Conservation (phyloP, 192 early-diverging fungal genomes). For the Backusella sp. region DNA sequence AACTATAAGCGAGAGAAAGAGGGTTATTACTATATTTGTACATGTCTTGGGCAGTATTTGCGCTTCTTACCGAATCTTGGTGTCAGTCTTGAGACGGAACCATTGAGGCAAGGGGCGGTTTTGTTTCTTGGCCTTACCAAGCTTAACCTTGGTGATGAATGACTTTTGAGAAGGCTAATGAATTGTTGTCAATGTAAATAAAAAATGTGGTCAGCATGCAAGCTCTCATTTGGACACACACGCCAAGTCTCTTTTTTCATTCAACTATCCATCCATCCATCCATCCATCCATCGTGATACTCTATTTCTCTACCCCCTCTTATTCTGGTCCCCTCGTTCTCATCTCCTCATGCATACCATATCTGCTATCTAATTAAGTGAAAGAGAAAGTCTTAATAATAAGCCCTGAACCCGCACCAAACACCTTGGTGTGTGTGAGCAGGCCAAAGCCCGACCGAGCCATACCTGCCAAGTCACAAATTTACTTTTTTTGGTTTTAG, state of each 20-base stretch:
- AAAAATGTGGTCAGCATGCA: not conserved
- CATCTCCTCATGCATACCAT: slow-evolving; percentile 14
- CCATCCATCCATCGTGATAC: slow-evolving; percentile 16
- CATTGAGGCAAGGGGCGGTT: slow-evolving; percentile 98
- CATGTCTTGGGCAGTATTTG: not conserved
- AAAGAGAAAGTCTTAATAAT: slow-evolving; percentile 19
- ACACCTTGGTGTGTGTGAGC: not conserved
- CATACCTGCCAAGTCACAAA: not conserved
- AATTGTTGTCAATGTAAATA: not conserved
- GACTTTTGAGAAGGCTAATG: slow-evolving; percentile 95
- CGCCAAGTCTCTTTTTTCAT: not conserved
- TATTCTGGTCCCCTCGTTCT: not conserved
- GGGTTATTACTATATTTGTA: too few relatives aligned
- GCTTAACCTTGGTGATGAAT: slow-evolving; percentile 94
- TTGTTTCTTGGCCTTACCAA: slow-evolving; percentile 99
- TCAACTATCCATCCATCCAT: slow-evolving; percentile 18
- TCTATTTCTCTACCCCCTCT: slow-evolving; percentile 2
- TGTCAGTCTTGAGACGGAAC: slow-evolving; percentile 94
- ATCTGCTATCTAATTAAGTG: slow-evolving; percentile 23
- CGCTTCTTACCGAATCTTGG: slow-evolving; percentile 74
- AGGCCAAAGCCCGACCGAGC: not conserved
- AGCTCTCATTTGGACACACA: slow-evolving; percentile 6
- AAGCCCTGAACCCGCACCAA: not conserved
- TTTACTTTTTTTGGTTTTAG: not conserved
- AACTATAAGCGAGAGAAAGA: slow-evolving; percentile 48